These are phyloP conservation scores for Sphaerulina musiva DNA, from an alignment of 2,329 filamentous ascomycete species.

Conservation along the genomic window DNA sequence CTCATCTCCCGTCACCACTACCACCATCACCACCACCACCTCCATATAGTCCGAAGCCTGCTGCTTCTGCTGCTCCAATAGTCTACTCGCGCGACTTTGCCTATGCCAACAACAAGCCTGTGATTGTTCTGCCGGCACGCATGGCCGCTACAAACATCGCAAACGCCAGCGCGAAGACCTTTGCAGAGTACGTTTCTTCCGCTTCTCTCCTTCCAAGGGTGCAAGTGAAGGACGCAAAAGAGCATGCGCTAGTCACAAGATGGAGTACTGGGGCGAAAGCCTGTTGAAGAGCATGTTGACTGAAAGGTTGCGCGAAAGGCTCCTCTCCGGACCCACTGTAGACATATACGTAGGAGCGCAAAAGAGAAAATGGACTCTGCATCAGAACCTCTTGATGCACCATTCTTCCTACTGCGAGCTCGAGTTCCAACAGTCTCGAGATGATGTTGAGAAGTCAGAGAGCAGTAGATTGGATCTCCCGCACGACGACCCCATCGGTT, in stretches of 20 bases:
- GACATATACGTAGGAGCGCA: constrained; percentile 47
- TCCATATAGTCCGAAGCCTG: not conserved
- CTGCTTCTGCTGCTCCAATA: constrained; percentile 4
- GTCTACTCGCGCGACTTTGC: constrained; percentile 40
- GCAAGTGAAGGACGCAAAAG: not conserved
- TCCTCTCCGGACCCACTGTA: constrained; percentile 48
- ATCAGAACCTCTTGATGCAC: constrained; percentile 48
- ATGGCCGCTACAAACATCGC: constrained; percentile 44
- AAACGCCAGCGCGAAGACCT: constrained; percentile 43
- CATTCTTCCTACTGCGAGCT: constrained; percentile 45
- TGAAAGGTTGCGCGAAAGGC: constrained; percentile 45
- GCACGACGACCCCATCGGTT: constrained; percentile 47
- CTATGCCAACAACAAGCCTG: constrained; percentile 37
- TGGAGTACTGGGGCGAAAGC: constrained; percentile 12
- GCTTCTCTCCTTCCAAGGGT: not conserved
- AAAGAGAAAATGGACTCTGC: constrained; percentile 46
- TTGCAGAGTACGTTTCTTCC: constrained; percentile 46
- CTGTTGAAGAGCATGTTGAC: constrained; percentile 20
- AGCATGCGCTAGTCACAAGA: constrained; percentile 3
- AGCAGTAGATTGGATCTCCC: constrained; percentile 42
- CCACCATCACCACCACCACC: not conserved
- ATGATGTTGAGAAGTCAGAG: constrained; percentile 33
- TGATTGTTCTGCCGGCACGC: constrained; percentile 34
- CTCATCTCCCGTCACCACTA: not conserved
- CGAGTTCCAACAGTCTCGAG: constrained; percentile 29